Evolutionary conservation across 768 basidiomycete species (phyloP), one percentile per base, ranked within the genome.

Genomic region (Cyclocybe cylindracea): DNA sequence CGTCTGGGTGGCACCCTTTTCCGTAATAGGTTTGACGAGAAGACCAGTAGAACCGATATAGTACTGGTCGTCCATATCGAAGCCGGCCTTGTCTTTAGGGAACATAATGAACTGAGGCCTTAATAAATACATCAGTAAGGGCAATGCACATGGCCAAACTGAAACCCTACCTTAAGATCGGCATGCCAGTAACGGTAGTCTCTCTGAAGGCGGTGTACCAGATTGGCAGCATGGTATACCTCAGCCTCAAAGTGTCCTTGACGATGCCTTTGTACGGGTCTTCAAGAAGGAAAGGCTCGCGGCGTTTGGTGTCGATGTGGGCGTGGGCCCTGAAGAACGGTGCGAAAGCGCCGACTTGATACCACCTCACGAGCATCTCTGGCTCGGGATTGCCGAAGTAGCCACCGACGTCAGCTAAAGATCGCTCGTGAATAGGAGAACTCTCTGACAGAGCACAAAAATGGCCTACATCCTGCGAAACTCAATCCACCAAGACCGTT

Each of bases 291-390:
- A 87, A 99, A 1, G 96, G 96, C 70, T 99, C 97, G 37, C 97
- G 87, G 39, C 97, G 86, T 73, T 98, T 98, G 29, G 95, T 95
- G 66, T 99, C 96, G 61, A 98, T 87, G 68, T 98, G 96, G 9
- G 95, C 96, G 68, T 99, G 97, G 1, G 96, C 97, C 52, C 97
- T 84, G 87, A 98, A 95, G 84, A 99, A 99, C 5, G 97, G 96
- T 46, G 87, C 86, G 70, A 98, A 96, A 1, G 85, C 83, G 19
- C 97, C 97, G 44, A 96, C 90, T 72, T 91, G 93, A 60, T 99
- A 98, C 95, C 96, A 99, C 43, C 97, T 80, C 7, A 94, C 87
- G 33, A 99, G 84, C 85, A 98, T 93, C 63, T 98, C 97, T 0
- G 89, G 80, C 40, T 88, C 85, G 0, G 97, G 95, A 68, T 98